These are phyloP conservation scores for Blastobotrys serpentis DNA, from an alignment of 1,139 yeast species.

Conservation along the genomic window DNA sequence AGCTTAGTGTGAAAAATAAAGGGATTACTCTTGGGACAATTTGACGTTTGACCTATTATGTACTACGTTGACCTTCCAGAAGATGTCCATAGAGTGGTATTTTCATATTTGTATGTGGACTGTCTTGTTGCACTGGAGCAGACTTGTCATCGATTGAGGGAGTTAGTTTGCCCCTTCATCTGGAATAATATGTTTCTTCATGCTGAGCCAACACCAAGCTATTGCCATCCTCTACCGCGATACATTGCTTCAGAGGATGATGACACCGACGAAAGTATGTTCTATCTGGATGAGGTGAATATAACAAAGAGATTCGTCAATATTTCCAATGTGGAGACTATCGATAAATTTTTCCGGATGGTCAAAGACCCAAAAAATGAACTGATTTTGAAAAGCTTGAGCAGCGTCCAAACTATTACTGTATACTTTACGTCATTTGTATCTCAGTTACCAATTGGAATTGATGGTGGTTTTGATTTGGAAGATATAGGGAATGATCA, in stretches of 20 bases:
- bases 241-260: constrained; percentile 5
- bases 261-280: constrained; percentile 5
- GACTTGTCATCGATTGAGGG: background rate
- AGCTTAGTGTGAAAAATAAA: too few species aligned
- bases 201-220: constrained; percentile 9
- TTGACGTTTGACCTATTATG: too few species aligned
- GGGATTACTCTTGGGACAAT: too few species aligned
- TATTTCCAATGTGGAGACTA: constrained; percentile 2
- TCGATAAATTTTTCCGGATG: constrained; percentile 4
- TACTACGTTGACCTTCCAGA: constrained; percentile 4
- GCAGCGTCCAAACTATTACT: constrained; percentile 1
- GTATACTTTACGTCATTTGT: background rate
- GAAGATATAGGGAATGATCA: background rate
- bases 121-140: constrained; percentile 4
- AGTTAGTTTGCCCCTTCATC: background rate
- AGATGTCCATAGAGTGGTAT: background rate
- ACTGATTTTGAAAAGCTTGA: background rate
- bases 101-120: constrained; percentile 1
- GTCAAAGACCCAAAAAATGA: background rate
- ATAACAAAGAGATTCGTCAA: constrained; percentile 6
- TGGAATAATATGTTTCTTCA: constrained; percentile 6
- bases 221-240: constrained; percentile 6
- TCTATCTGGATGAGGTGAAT: constrained; percentile 8
- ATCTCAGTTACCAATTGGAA: background rate
- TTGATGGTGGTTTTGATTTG: background rate